Base-by-base conservation (phyloP, 2,329 filamentous ascomycete species). In the Colletotrichum sp. region DNA sequence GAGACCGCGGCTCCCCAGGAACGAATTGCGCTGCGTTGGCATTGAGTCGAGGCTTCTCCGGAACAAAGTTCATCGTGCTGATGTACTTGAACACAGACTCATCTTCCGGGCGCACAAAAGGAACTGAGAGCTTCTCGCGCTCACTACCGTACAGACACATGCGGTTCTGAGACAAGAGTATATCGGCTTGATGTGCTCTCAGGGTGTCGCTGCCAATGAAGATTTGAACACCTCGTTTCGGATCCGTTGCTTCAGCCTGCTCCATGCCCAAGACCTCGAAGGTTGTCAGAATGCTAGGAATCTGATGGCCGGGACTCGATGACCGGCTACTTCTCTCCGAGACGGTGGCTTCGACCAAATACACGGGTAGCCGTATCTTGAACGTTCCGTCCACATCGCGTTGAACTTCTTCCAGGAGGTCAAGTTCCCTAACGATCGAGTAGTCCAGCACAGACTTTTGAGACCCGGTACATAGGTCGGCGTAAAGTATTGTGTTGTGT, bases 201-300 rank as follows among this genome's bases (percentile, higher is more conserved):
- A 99, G 88, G 16, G 95, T 91, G 84, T 98, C 96, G 81, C 95
- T 98, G 52, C 97, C 96, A 74, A 99, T 88, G 82, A 98, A 96
- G 68, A 98, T 94, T 78, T 96, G 94, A 72, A 98, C 95, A 12
- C 88, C 86, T 81, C 92, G 94, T 52, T 90, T 90, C 15, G 86
- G 85, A 34, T 88, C 86, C 5, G 85, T 79, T 59, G 83, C 85
- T 15, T 90, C 88, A 5, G 88, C 85, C 71, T 91, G 89, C 12
- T 90, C 89, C 68, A 88, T 81, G 7, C 93, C 92, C 16, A 90
- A 87, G 36, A 99, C 91, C 75, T 95, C 92, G 79, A 98, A 98
- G 4, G 92, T 91, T 34, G 96, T 92, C 1, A 91, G 92, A 78
- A 98, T 87, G n/a, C 92, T 94, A 7, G 97, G 96, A 25, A 98